These are phyloP conservation scores for Trichoderma lentiforme DNA, from an alignment of 2,329 filamentous ascomycete genomes.

Conservation along the genomic window DNA sequence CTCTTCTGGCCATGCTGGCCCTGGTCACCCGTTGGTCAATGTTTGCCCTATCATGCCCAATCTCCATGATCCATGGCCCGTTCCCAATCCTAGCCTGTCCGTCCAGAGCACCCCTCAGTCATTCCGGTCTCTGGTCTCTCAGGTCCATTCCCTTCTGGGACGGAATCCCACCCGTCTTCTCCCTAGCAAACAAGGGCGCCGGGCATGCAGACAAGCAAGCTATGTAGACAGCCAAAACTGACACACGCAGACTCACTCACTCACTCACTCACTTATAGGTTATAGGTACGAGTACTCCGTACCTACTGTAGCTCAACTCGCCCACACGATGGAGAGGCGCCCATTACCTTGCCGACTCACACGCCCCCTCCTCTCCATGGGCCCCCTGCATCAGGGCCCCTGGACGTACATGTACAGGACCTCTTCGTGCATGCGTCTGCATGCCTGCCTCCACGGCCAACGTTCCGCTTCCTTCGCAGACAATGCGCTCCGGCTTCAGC, in stretches of 20 bases:
- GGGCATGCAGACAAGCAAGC: slow-evolving; percentile 9
- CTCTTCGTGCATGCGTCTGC: slow-evolving; percentile 18
- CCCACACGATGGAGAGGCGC: neutral
- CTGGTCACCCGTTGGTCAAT: slow-evolving; percentile 14
- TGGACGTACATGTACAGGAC: slow-evolving; percentile 15
- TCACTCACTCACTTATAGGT: neutral
- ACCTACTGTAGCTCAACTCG: neutral
- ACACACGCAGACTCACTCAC: slow-evolving; percentile 4
- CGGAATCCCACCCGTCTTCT: slow-evolving; percentile 15
- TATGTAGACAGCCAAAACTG: neutral
- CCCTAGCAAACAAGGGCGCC: slow-evolving; percentile 18
- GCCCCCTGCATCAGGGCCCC: slow-evolving; percentile 16
- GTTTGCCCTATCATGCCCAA: slow-evolving; percentile 18
- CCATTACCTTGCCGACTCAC: slow-evolving; percentile 3
- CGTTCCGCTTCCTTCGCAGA: slow-evolving; percentile 19
- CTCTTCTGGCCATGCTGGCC: slow-evolving; percentile 17
- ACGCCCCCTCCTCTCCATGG: slow-evolving; percentile 9
- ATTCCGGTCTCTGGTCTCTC: neutral
- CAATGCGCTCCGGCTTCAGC: slow-evolving; percentile 5
- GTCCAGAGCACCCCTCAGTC: neutral
- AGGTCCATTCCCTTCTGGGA: slow-evolving; percentile 17
- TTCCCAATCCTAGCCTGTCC: neutral
- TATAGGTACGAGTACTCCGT: no score
- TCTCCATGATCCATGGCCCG: slow-evolving; percentile 15
- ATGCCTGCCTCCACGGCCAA: slow-evolving; percentile 16